Conservation (phyloP, 148 eudicot species). For the Dianthus caryophyllus region DNA sequence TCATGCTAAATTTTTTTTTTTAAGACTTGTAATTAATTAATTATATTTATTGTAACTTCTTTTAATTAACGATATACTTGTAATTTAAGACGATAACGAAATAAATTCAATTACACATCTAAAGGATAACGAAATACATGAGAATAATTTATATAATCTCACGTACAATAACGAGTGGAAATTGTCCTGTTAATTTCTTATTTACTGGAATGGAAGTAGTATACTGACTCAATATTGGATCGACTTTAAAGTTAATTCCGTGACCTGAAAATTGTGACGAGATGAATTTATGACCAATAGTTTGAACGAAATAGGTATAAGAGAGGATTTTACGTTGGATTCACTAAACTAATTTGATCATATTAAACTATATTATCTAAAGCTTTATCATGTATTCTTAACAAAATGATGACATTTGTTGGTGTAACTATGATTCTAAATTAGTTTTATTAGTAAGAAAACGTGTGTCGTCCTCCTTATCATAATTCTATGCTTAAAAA, state of each 20-base stretch:
- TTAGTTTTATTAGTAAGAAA: conserved; percentile 2
- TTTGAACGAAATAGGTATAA: background rate
- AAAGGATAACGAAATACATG: too few species aligned
- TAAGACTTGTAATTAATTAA: too few species aligned
- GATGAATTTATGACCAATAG: background rate
- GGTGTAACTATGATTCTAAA: background rate
- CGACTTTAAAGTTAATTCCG: too few species aligned
- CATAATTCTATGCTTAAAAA: background rate
- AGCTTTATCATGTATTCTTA: background rate
- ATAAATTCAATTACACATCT: too few species aligned
- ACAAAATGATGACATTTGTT: conserved; percentile 8
- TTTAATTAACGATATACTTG: too few species aligned
- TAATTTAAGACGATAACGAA: too few species aligned
- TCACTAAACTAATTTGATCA: background rate
- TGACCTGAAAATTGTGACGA: background rate
- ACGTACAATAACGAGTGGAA: conserved; percentile 17
- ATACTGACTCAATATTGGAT: too few species aligned
- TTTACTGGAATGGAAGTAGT: too few species aligned
- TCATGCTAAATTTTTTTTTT: too few species aligned
- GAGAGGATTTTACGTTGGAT: background rate
- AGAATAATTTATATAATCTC: too few species aligned
- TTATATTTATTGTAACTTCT: too few species aligned
- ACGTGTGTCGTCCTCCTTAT: conserved; percentile 13
- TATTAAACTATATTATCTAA: conserved; percentile 9
- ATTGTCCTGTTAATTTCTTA: conserved; percentile 15